Percentiles rank a stretch among this genome's conserved stretches.
Conservation (phyloP, 352 stramenopile genomes). For the Globisporangium apiculatum region DNA sequence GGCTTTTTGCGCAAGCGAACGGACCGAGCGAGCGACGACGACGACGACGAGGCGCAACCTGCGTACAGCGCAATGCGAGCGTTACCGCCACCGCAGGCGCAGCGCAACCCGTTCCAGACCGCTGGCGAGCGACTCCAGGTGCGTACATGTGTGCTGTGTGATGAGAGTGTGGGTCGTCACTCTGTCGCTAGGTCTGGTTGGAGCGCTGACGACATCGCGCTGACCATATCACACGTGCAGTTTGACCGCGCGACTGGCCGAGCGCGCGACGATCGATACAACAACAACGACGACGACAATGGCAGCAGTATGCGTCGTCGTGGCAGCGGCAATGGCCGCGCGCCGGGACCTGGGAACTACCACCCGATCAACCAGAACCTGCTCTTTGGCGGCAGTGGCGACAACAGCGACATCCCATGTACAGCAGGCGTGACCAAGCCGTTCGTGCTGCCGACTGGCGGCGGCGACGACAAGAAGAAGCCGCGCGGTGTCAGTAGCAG, state of each 20-base stretch:
- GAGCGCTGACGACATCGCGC: too few species aligned
- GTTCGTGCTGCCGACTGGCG: slow-evolving; percentile 60
- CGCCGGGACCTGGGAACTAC: slow-evolving; percentile 35
- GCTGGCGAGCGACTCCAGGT: slow-evolving; percentile 64
- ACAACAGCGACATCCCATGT: slow-evolving; percentile 5
- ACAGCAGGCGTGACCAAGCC: slow-evolving; percentile 52
- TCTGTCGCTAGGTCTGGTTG: too few species aligned
- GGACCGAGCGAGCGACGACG: slow-evolving; percentile 8
- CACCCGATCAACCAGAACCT: slow-evolving; percentile 75
- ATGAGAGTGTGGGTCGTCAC: too few species aligned
- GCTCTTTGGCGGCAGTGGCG: slow-evolving; percentile 35
- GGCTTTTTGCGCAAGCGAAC: slow-evolving; percentile 34
- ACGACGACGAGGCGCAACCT: background rate
- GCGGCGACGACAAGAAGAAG: slow-evolving; percentile 19
- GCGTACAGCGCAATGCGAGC: slow-evolving; percentile 7
- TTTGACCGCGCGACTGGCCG: slow-evolving; percentile 37
- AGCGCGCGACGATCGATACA: slow-evolving; percentile 28
- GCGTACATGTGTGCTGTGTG: background rate
- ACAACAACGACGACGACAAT: slow-evolving; percentile 16
- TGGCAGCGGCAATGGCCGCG: slow-evolving; percentile 17
- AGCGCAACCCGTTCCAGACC: slow-evolving; percentile 58
- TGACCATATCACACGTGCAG: slow-evolving; percentile 6
- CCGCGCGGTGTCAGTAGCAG: background rate
- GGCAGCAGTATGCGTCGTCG: slow-evolving; percentile 10
- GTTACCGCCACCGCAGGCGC: background rate